phyloP scores from a whole-genome alignment of 768 basidiomycete species.

The Boletus pseudo-olivaceus region DNA sequence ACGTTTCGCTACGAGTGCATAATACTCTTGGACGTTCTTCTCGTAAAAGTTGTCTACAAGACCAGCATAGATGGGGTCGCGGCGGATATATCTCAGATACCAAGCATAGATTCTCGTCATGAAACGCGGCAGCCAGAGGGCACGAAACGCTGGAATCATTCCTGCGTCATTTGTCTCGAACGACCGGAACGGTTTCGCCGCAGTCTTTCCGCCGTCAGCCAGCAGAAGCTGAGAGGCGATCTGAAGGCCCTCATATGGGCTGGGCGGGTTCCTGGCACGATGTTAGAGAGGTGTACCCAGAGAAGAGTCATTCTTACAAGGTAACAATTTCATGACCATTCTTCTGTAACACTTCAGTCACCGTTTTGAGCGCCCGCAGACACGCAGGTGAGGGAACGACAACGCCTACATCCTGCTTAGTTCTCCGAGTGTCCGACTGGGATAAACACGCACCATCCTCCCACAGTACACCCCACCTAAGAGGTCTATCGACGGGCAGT shows the following conservation, averaged over 20 bases:
- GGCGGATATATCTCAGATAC: slow-evolving; percentile 50
- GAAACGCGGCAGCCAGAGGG: slow-evolving; percentile 46
- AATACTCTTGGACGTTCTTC: slow-evolving; percentile 52
- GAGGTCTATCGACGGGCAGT: slow-evolving; percentile 42
- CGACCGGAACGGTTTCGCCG: slow-evolving; percentile 32
- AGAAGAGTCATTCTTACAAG: slow-evolving; percentile 39
- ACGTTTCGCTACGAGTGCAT: slow-evolving; percentile 44
- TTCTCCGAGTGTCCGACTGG: not conserved
- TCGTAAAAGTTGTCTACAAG: slow-evolving; percentile 46
- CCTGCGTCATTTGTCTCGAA: slow-evolving; percentile 51
- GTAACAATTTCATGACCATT: slow-evolving; percentile 50
- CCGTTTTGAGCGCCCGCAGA: slow-evolving; percentile 46
- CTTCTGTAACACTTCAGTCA: slow-evolving; percentile 41
- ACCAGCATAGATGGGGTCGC: slow-evolving; percentile 52
- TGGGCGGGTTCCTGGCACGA: slow-evolving; percentile 28
- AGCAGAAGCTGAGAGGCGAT: slow-evolving; percentile 51
- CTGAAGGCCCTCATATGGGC: slow-evolving; percentile 51
- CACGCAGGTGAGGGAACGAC: slow-evolving; percentile 60
- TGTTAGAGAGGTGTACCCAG: not conserved
- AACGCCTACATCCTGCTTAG: slow-evolving; percentile 41
- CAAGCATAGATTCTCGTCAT: slow-evolving; percentile 46
- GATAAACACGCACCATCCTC: slow-evolving; percentile 46
- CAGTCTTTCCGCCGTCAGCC: slow-evolving; percentile 46
- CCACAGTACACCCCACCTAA: slow-evolving; percentile 65
- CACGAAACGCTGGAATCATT: slow-evolving; percentile 36